These are phyloP conservation scores for Euphorbia celastroides DNA, from an alignment of 441 rosid genomes.

Conservation along the genomic window DNA sequence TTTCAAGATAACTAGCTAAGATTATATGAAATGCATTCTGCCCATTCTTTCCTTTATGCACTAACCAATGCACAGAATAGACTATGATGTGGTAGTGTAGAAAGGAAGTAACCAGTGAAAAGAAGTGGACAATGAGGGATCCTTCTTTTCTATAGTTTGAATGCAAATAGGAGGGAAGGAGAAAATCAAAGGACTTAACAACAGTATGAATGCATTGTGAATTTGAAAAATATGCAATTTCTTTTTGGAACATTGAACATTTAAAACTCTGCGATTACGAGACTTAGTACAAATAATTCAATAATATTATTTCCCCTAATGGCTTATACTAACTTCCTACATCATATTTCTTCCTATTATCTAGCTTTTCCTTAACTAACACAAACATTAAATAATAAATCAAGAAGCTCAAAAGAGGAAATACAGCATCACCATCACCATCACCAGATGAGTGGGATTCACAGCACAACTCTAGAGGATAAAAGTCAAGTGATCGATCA, in stretches of 20 bases:
- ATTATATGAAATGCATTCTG: too few species aligned
- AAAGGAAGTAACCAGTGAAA: background rate
- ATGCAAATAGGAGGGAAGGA: background rate
- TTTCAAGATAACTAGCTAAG: background rate
- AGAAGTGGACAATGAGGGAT: background rate
- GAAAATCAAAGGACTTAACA: background rate
- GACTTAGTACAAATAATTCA: background rate
- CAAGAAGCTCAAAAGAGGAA: background rate
- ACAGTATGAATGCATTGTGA: background rate
- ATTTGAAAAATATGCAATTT: conserved; percentile 1
- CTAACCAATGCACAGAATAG: background rate
- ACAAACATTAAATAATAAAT: background rate
- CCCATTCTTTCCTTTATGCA: background rate
- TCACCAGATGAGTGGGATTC: background rate
- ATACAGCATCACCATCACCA: too few species aligned
- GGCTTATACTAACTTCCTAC: background rate
- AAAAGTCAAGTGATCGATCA: background rate
- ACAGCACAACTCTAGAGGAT: background rate
- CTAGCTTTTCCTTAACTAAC: background rate
- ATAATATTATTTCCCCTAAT: background rate
- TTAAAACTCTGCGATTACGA: too few species aligned
- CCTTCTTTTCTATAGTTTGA: background rate
- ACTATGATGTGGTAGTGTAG: background rate
- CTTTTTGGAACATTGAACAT: too few species aligned
- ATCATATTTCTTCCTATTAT: background rate